Conservation (phyloP, 1,284 basidiomycete species). For the Termitomyces sp. region DNA sequence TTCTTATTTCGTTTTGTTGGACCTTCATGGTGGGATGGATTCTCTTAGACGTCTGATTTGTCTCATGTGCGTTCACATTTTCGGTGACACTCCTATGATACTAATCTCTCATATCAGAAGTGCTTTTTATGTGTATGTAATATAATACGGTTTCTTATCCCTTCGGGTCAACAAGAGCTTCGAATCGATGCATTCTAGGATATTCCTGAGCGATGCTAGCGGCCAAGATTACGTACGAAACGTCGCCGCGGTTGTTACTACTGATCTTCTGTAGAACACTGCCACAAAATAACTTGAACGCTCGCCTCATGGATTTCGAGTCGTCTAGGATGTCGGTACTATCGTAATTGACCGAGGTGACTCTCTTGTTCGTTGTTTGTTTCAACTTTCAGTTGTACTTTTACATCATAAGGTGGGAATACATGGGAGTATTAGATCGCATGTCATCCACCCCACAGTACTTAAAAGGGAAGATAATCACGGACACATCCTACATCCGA, state of each 20-base stretch:
- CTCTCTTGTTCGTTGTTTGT: too few species aligned
- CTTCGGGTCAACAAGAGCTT: not conserved
- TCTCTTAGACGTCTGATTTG: not conserved
- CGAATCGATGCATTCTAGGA: not conserved
- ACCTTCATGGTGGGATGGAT: not conserved
- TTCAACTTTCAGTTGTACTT: too few species aligned
- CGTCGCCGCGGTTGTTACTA: not conserved
- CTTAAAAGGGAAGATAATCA: too few species aligned
- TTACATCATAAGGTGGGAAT: too few species aligned
- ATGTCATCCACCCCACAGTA: too few species aligned
- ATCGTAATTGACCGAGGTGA: not conserved
- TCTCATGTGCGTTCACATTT: not conserved
- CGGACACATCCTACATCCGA: too few species aligned
- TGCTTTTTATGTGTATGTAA: not conserved
- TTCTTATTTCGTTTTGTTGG: not conserved
- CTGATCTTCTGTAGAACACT: not conserved
- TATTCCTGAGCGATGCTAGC: too few species aligned
- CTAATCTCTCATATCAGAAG: not conserved
- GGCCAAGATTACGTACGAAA: not conserved
- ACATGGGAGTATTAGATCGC: too few species aligned
- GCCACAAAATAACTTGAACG: not conserved
- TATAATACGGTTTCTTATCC: not conserved
- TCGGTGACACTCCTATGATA: not conserved
- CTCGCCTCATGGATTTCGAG: not conserved
- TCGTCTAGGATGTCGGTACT: too few species aligned